Evolutionary conservation across 495 filamentous ascomycete species (phyloP).

Genomic region (Aspergillus hancockii): DNA sequence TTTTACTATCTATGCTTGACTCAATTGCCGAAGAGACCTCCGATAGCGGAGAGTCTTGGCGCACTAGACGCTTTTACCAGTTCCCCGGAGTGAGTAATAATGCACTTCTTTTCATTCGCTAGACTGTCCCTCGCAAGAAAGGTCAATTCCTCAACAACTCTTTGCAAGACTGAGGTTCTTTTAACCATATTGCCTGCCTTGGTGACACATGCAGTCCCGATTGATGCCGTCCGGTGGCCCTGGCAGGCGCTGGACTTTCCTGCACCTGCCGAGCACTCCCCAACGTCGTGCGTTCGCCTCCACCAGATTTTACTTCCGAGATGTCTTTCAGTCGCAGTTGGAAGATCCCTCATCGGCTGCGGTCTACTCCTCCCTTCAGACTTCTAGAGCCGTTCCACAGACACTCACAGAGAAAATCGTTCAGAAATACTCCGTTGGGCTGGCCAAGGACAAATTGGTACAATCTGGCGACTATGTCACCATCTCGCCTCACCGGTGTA

Average conservation of each 20-base stretch:
- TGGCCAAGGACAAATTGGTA: slow-evolving; percentile 70
- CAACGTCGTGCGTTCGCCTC: slow-evolving; percentile 41
- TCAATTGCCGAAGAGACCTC: background rate
- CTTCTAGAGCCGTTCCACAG: slow-evolving; percentile 49
- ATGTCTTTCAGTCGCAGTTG: slow-evolving; percentile 54
- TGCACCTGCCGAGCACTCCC: slow-evolving; percentile 28
- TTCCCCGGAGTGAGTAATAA: slow-evolving; percentile 34
- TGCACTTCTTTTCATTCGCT: slow-evolving; percentile 15
- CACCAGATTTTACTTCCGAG: slow-evolving; percentile 39
- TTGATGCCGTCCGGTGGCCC: slow-evolving; percentile 29
- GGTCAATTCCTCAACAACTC: background rate
- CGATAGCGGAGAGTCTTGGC: slow-evolving; percentile 16
- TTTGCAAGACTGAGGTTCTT: slow-evolving; percentile 13
- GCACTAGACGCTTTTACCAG: slow-evolving; percentile 6
- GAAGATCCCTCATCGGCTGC: slow-evolving; percentile 45
- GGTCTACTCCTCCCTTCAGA: slow-evolving; percentile 43
- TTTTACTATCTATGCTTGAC: background rate
- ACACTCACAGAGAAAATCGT: slow-evolving; percentile 92
- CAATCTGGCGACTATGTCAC: slow-evolving; percentile 81
- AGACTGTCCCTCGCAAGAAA: slow-evolving; percentile 6
- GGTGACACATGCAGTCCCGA: slow-evolving; percentile 29
- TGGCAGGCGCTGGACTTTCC: slow-evolving; percentile 28
- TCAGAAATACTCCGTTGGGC: slow-evolving; percentile 70
- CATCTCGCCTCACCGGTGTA: slow-evolving; percentile 70
- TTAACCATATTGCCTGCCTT: background rate